Percentiles rank a stretch among this genome's conserved stretches.
phyloP scores from a whole-genome alignment of 345 rosid genomes.

The Excoecaria cochinchinensis region DNA sequence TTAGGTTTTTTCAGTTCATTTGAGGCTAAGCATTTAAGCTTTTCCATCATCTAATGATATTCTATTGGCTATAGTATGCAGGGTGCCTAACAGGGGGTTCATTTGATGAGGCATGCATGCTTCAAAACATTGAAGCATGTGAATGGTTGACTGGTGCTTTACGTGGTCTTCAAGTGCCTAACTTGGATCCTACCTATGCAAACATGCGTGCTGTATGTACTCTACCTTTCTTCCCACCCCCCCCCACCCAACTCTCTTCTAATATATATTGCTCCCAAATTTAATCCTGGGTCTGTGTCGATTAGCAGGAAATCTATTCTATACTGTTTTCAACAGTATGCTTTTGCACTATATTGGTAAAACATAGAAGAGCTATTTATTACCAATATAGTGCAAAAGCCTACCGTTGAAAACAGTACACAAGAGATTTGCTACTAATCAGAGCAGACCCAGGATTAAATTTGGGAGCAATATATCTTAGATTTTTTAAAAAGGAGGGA shows the following conservation, averaged over 20 bases:
- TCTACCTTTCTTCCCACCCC: conserved; percentile 14
- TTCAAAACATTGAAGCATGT: conserved; percentile 91
- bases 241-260: no score
- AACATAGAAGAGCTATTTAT: background rate
- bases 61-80: conserved; percentile 66
- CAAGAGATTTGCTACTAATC: background rate
- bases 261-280: no score
- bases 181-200: conserved; percentile 73
- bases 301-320: no score
- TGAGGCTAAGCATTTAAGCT: background rate
- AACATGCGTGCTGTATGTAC: conserved; percentile 83
- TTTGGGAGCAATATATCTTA: no score
- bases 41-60: conserved; percentile 25
- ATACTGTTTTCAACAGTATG: no score
- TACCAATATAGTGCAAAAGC: background rate
- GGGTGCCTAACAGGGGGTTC: conserved; percentile 79
- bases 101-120: conserved; percentile 92
- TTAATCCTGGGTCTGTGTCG: no score
- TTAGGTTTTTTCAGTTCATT: background rate
- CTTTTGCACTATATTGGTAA: no score
- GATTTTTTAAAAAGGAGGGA: no score
- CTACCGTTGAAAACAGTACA: conserved; percentile 1
- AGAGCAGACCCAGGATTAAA: no score
- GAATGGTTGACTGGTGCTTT: conserved; percentile 94
- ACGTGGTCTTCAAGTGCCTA: conserved; percentile 76